Evolutionary conservation across 2,329 filamentous ascomycete genomes (phyloP).

Genomic region (Colletotrichum sojae): DNA sequence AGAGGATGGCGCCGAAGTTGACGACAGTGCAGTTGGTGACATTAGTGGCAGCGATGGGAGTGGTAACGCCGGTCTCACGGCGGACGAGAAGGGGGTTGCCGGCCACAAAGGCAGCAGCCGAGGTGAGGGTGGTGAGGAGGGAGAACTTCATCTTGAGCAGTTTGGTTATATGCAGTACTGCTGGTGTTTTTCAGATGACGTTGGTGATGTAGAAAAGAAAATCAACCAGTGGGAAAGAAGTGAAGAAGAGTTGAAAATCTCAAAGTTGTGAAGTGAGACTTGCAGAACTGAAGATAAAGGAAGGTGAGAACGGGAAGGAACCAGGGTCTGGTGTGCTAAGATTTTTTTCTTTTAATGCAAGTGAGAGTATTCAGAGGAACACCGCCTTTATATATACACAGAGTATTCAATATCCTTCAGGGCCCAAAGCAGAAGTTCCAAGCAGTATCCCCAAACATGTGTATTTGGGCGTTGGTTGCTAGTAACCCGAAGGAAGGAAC

Average conservation of each 20-base stretch:
- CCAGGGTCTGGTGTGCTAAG: background rate
- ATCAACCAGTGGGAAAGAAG: background rate
- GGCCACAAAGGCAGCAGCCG: conserved; percentile 1
- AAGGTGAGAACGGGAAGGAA: background rate
- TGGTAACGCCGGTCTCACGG: background rate
- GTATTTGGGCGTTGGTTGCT: background rate
- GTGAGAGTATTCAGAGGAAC: background rate
- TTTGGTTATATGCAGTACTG: background rate
- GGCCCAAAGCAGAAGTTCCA: background rate
- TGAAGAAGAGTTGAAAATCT: background rate
- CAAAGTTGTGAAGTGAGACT: background rate
- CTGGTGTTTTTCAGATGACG: background rate
- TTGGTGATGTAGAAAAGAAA: background rate
- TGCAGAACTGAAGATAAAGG: background rate
- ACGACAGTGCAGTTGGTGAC: background rate
- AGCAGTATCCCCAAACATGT: background rate
- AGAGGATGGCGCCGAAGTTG: conserved; percentile 42
- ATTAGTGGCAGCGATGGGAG: background rate
- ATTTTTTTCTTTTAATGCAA: background rate
- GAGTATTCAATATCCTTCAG: background rate
- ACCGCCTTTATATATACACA: background rate
- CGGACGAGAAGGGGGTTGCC: background rate
- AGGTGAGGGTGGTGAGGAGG: background rate
- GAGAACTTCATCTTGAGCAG: conserved; percentile 16
- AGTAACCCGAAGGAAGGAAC: conserved; percentile 12